phyloP scores from a whole-genome alignment of 768 basidiomycete species.

The Mycena polygramma region DNA sequence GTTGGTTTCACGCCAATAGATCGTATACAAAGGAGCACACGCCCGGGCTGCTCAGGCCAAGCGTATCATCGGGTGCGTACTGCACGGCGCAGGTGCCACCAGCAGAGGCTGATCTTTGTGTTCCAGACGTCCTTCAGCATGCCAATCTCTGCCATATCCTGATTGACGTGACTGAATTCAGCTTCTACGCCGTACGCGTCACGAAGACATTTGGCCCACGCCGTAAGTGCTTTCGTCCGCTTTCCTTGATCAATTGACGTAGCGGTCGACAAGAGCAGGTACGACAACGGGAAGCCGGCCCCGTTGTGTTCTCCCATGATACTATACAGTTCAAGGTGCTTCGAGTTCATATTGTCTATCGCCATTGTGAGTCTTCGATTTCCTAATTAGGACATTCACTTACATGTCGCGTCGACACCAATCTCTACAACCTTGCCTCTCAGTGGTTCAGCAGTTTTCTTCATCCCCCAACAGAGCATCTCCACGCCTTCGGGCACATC shows the following conservation, averaged over 20 bases:
- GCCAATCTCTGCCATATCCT: constrained; percentile 38
- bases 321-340: constrained; percentile 41
- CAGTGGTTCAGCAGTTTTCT: constrained; percentile 24
- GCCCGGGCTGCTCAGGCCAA: too few relatives aligned
- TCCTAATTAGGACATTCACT: background rate
- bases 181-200: constrained; percentile 24
- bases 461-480: constrained; percentile 34
- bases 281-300: constrained; percentile 41
- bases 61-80: too few relatives aligned
- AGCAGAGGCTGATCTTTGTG: constrained; percentile 37
- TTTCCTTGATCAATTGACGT: constrained; percentile 36
- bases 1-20: too few relatives aligned
- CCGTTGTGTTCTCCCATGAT: constrained; percentile 40
- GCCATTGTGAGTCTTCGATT: background rate
- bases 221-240: constrained; percentile 31
- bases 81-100: constrained; percentile 37
- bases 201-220: constrained; percentile 30
- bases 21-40: too few relatives aligned
- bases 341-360: constrained; percentile 34
- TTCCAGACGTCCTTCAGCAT: constrained; percentile 27
- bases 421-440: constrained; percentile 29
- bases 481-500: constrained; percentile 35
- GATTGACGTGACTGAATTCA: constrained; percentile 29
- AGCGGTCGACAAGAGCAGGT: constrained; percentile 42
- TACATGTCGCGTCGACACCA: constrained; percentile 37